Base-by-base conservation (phyloP, 2,329 filamentous ascomycete species). In the Colletotrichum acutatum region DNA sequence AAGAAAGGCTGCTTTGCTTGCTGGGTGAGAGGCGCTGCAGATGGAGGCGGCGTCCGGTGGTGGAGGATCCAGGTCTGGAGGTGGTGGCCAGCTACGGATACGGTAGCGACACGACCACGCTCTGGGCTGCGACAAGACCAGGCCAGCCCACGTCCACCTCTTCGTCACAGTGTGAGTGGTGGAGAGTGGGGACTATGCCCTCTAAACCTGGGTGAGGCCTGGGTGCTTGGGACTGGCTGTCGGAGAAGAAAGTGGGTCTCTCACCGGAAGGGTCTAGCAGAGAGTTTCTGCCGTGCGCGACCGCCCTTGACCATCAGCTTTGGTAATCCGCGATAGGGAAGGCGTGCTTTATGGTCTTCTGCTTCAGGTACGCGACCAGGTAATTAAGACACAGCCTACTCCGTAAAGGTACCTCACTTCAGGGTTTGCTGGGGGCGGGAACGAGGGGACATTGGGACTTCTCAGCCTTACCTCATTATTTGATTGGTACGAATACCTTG, bases 21-120 rank as follows among this genome's bases (percentile, higher is more conserved):
- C 61, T 53, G 49, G 61, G 49, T 7, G 34, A 53, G 34, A 61
- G 16, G 57, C 64, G 68, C 32, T 69, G 68, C 32, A 46, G 34
- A 60, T 65, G 63, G 68, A 67, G 69, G 69, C 69, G 69, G 69
- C 69, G 69, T 62, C 52, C 52, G 54, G 66, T 72, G 66, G 69
- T 72, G 69, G 66, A 63, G 68, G 46, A 42, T 19, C 37, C 37
- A 42, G 37, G 37, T 46, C 68, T 69, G 26, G 46, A 64, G 66
- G 42, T 42, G 66, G 54, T 42, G 56, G 56, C 56, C 68, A 60
- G 54, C 65, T 22, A 37, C 37, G 24, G 57, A 32, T 58, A 54
- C 46, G 42, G 19, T 32, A 52, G 42, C 46, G 46, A 63, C 58
- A 42, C 14, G 22, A 28, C 58, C 58, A 60, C 24, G 58, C 58